Conservation (phyloP, 345 rosid species). For the Cardamine resedifolia region DNA sequence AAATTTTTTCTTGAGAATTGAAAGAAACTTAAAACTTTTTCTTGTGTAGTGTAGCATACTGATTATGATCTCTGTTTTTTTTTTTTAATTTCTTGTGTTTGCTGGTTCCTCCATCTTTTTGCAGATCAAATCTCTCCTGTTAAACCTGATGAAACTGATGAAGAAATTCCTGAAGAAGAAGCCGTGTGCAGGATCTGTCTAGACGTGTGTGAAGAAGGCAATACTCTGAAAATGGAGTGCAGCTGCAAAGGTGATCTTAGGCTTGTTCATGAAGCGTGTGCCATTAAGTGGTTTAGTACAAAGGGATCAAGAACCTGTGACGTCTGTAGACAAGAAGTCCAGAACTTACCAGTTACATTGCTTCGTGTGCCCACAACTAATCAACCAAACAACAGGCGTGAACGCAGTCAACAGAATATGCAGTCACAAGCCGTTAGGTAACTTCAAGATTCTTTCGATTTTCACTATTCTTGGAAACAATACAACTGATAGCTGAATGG, state of each 20-base stretch:
- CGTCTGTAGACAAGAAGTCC: conserved; percentile 82
- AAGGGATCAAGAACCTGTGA: conserved; percentile 91
- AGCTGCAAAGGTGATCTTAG: conserved; percentile 93
- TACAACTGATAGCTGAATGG: conserved; percentile 14
- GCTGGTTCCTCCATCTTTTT: conserved; percentile 24
- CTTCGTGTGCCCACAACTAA: conserved; percentile 49
- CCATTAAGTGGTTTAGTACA: conserved; percentile 81
- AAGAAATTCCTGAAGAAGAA: conserved; percentile 96
- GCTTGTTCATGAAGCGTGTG: conserved; percentile 90
- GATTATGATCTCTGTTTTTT: neutral
- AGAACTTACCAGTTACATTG: conserved; percentile 84
- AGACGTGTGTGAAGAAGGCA: conserved; percentile 78
- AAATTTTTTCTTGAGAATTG: neutral
- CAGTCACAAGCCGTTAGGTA: conserved; percentile 65
- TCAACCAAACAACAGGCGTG: conserved; percentile 51
- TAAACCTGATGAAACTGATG: conserved; percentile 60
- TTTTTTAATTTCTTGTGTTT: conserved; percentile 8
- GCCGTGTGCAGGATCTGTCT: conserved; percentile 93
- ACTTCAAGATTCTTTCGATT: conserved; percentile 5
- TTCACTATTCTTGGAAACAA: conserved; percentile 10
- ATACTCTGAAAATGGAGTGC: conserved; percentile 95
- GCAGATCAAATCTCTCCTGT: conserved; percentile 62
- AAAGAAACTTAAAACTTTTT: neutral
- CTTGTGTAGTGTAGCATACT: neutral
- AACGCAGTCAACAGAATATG: conserved; percentile 48